These are phyloP conservation scores for Cinnamomum micranthum DNA, from an alignment of 164 flowering plant species.

Conservation along the genomic window DNA sequence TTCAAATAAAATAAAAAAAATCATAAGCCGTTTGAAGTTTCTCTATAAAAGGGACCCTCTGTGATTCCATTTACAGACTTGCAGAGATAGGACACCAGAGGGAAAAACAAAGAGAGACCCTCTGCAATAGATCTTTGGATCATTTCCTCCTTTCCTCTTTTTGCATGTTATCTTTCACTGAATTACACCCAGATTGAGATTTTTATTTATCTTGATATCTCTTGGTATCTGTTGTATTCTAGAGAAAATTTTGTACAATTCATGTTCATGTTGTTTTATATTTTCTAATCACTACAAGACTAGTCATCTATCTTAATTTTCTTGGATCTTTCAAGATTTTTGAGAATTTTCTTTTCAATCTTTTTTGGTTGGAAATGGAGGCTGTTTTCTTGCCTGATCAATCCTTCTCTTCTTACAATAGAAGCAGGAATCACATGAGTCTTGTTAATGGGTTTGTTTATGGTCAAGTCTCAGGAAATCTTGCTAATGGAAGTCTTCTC, in stretches of 20 bases:
- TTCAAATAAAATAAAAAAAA: too few species aligned
- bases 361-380: conserved; percentile 4
- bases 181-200: background rate
- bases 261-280: too few species aligned
- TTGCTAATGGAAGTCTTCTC: background rate
- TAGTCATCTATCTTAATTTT: background rate
- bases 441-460: background rate
- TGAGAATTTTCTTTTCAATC: background rate
- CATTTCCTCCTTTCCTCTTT: background rate
- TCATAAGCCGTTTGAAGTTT: background rate
- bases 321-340: background rate
- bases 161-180: background rate
- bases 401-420: conserved; percentile 6
- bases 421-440: background rate
- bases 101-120: background rate
- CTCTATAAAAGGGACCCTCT: background rate
- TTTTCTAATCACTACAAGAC: too few species aligned
- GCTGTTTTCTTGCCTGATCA: conserved; percentile 8
- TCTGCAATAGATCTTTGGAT: background rate
- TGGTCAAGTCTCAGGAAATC: background rate
- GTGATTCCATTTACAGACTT: background rate
- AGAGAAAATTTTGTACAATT: background rate
- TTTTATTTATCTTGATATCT: background rate
- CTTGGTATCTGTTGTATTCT: background rate
- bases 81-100: background rate